These are phyloP conservation scores for Stachybotrys echinatus DNA, from an alignment of 2,329 filamentous ascomycete genomes.

Conservation along the genomic window DNA sequence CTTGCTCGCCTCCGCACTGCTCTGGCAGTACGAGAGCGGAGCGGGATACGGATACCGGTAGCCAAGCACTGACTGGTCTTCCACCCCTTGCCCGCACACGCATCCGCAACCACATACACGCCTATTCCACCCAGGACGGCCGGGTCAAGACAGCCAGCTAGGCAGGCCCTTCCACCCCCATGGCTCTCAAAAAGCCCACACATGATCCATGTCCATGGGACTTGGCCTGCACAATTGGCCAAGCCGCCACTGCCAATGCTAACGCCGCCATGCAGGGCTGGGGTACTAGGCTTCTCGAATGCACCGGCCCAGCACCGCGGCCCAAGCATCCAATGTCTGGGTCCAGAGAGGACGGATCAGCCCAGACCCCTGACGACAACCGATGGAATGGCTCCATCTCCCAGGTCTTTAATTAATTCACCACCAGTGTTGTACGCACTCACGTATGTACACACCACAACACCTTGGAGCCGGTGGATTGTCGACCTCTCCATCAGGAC, in stretches of 20 bases:
- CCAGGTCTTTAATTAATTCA: neutral
- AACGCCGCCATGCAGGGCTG: neutral
- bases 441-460: neutral
- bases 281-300: constrained; percentile 1
- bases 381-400: neutral
- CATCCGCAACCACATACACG: neutral
- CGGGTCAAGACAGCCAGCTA: neutral
- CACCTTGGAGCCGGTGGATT: neutral
- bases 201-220: neutral
- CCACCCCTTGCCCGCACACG: neutral
- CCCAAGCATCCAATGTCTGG: neutral
- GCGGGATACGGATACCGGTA: too few relatives aligned
- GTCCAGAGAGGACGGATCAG: neutral
- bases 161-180: neutral
- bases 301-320: constrained; percentile 2
- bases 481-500: too few relatives aligned
- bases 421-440: too few relatives aligned
- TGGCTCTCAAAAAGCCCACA: neutral
- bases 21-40: too few relatives aligned
- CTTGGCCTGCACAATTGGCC: neutral
- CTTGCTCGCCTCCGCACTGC: too few relatives aligned
- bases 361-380: neutral
- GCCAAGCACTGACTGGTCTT: neutral
- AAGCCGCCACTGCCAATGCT: neutral
- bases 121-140: neutral